A percentile compares a stretch with the other conserved stretches of the same genome.
Conservation (phyloP, 768 basidiomycete genomes). For the Lanmaoa rubissima region DNA sequence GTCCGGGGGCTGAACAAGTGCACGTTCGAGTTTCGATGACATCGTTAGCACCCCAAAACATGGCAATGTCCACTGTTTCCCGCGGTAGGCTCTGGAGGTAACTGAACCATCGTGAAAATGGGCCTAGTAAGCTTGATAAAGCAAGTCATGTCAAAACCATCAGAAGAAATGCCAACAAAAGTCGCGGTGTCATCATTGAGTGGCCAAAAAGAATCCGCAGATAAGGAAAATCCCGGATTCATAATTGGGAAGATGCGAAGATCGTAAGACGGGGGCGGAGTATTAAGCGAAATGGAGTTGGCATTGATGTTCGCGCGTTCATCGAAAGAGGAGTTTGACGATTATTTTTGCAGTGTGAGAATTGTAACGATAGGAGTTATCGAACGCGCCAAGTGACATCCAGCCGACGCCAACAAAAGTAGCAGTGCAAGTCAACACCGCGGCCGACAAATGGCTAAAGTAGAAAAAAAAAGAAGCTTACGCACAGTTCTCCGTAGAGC, state of each 20-base stretch:
- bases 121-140: constrained; percentile 44
- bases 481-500: constrained; percentile 65
- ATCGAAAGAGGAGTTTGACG: constrained; percentile 7
- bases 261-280: constrained; percentile 11
- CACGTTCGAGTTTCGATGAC: constrained; percentile 18
- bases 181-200: constrained; percentile 5
- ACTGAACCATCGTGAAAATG: constrained; percentile 55
- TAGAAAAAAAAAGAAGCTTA: constrained; percentile 6
- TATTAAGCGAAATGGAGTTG: constrained; percentile 18
- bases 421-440: constrained; percentile 6
- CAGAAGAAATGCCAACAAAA: background rate
- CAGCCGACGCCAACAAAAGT: constrained; percentile 14
- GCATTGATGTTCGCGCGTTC: constrained; percentile 23
- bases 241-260: constrained; percentile 9
- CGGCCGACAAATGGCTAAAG: background rate
- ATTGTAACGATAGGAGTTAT: constrained; percentile 6
- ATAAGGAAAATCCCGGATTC: constrained; percentile 29
- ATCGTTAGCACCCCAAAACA: constrained; percentile 52
- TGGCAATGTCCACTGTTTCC: constrained; percentile 50
- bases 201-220: constrained; percentile 7
- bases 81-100: constrained; percentile 67
- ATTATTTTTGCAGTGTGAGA: constrained; percentile 19
- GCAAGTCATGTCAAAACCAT: constrained; percentile 7
- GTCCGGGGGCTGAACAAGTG: constrained; percentile 17
- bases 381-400: background rate